These are phyloP conservation scores for Phalaenopsis hybrid DNA, from an alignment of 116 monocot genomes.

Conservation along the genomic window DNA sequence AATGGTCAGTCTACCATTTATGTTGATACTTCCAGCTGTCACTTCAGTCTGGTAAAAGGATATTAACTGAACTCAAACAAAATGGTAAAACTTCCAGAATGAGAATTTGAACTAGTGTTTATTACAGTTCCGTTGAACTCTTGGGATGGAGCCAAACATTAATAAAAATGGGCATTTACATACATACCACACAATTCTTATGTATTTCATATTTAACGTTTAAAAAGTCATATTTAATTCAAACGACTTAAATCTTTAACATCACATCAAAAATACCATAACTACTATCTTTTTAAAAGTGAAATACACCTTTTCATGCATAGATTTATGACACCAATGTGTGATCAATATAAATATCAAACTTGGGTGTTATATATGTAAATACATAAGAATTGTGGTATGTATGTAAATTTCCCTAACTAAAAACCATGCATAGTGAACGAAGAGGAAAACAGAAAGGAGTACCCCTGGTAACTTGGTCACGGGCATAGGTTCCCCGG, in stretches of 20 bases:
- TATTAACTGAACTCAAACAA: neutral
- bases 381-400: too few species aligned
- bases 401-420: neutral
- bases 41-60: slow-evolving; percentile 58
- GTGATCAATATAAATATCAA: too few species aligned
- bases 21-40: slow-evolving; percentile 89
- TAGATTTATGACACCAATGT: too few species aligned
- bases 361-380: too few species aligned
- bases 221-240: too few species aligned
- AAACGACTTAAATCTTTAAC: too few species aligned
- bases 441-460: slow-evolving; percentile 1
- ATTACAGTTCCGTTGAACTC: neutral
- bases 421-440: slow-evolving; percentile 1
- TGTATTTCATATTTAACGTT: too few species aligned
- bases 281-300: too few species aligned
- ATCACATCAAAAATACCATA: too few species aligned
- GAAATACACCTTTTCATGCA: too few species aligned
- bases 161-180: too few species aligned
- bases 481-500: slow-evolving; percentile 93
- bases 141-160: neutral
- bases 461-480: slow-evolving; percentile 89
- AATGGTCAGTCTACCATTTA: slow-evolving; percentile 89
- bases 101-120: slow-evolving; percentile 3
- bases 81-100: neutral
- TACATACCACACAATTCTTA: too few species aligned